These are phyloP conservation scores for Quercus lobata DNA, from an alignment of 331 rosid genomes.

Conservation along the genomic window DNA sequence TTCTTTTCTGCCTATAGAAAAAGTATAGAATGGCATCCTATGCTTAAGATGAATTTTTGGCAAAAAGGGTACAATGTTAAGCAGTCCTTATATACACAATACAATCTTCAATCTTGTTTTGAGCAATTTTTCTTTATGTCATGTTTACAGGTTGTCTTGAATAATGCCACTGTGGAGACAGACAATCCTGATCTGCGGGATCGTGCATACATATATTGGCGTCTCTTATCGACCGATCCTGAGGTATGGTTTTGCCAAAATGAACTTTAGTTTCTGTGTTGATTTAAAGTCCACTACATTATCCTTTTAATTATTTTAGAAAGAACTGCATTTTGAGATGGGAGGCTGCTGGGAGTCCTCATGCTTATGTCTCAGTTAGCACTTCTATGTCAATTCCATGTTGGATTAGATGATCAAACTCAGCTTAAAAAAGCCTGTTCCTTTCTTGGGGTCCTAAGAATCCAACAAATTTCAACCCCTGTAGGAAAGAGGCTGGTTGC, in stretches of 20 bases:
- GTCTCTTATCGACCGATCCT: slow-evolving; percentile 96
- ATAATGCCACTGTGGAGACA: slow-evolving; percentile 95
- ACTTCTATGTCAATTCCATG: not conserved
- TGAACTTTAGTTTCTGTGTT: not conserved
- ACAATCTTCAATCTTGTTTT: slow-evolving; percentile 2
- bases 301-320: slow-evolving; percentile 17
- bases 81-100: not conserved
- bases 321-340: not conserved
- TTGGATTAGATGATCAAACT: slow-evolving; percentile 11
- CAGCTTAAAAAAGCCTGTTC: slow-evolving; percentile 6
- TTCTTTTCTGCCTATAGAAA: not conserved
- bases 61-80: not conserved
- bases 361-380: not conserved
- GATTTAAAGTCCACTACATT: slow-evolving; percentile 1
- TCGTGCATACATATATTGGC: slow-evolving; percentile 99
- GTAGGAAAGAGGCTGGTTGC: not conserved
- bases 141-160: slow-evolving; percentile 81
- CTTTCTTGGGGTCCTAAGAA: not conserved
- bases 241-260: slow-evolving; percentile 64
- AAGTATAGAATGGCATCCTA: not conserved
- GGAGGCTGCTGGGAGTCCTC: not conserved
- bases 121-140: slow-evolving; percentile 21
- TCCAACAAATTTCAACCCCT: not conserved
- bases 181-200: slow-evolving; percentile 99
- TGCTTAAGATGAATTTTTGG: not conserved